Evolutionary conservation across 2,329 filamentous ascomycete species (phyloP).

Genomic region (Aspergillus hiratsukae): DNA sequence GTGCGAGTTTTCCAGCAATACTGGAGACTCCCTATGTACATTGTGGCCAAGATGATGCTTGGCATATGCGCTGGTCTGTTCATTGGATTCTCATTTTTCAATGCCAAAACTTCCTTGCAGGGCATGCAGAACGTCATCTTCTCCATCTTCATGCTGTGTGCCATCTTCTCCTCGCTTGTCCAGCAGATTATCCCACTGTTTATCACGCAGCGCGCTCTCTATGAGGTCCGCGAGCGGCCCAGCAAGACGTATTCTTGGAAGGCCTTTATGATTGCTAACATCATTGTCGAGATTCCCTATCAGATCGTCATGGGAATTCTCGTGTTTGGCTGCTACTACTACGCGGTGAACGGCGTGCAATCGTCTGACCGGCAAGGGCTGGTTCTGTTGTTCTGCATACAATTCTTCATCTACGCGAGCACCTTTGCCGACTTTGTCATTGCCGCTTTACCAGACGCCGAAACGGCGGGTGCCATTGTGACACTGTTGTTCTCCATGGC

Average conservation of each 20-base stretch:
- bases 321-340: conserved; percentile 80
- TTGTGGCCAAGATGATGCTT: conserved; percentile 72
- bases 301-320: conserved; percentile 68
- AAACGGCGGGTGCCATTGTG: conserved; percentile 69
- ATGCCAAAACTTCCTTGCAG: conserved; percentile 65
- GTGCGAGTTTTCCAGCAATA: conserved; percentile 80
- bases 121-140: conserved; percentile 84
- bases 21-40: conserved; percentile 81
- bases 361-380: conserved; percentile 66
- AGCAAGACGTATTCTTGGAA: conserved; percentile 83
- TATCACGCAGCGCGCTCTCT: conserved; percentile 72
- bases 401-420: conserved; percentile 73
- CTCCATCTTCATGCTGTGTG: conserved; percentile 73
- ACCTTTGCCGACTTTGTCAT: conserved; percentile 77
- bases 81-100: conserved; percentile 76
- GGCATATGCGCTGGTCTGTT: conserved; percentile 62
- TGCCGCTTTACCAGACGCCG: conserved; percentile 67
- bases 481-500: conserved; percentile 76
- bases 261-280: conserved; percentile 76
- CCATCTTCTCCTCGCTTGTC: conserved; percentile 55
- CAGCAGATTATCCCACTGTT: conserved; percentile 69
- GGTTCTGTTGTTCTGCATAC: conserved; percentile 70
- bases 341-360: conserved; percentile 62
- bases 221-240: conserved; percentile 79
- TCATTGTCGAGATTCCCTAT: conserved; percentile 82